Evolutionary conservation across 2,329 filamentous ascomycete species (phyloP), one percentile per base, ranked within the genome.

Genomic region (Calonectria henricotiae): DNA sequence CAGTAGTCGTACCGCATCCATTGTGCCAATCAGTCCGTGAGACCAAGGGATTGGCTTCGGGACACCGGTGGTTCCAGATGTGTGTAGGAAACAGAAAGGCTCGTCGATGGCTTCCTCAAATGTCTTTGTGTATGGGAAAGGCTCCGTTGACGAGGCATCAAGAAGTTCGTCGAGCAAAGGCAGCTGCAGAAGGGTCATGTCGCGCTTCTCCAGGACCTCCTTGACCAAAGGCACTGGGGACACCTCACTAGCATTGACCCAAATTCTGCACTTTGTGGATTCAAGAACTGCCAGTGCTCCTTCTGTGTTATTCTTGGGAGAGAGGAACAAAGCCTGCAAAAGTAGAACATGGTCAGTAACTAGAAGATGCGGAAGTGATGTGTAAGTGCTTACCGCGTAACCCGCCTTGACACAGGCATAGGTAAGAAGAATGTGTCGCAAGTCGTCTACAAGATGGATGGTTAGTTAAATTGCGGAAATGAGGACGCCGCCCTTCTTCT

Each of bases 21-120:
- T 78, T 0, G 81, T 80, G 0, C 75, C 77, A 6, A 80, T 76
- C 30, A 80, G 60, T 0, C 71, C 77, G 69, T 86, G 80, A 4
- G 80, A 79, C 73, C 79, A 78, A 1, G 74, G 62, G n/a, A 85
- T 81, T 0, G 82, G 82, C 62, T 85, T 85, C 1, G 83, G 83
- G 0, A 83, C 66, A 2, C 84, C 84, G 2, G 84, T 86, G 1
- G 81, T 80, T 2, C 85, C 85, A 4, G 83, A 85, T 0, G 84
- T 85, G 60, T 86, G 84, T 1, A 85, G 64, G 30, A 82, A 77
- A 30, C 81, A 78, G 5, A 84, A 82, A 0, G 81, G 80, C 1
- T 84, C 82, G 35, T 79, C 71, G 0, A 71, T 72, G 6, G 80
- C 81, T 3, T 79, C 72, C 2, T 80, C 77, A n/a, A 79, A 84